phyloP scores from a whole-genome alignment of 306 rosid genomes.

The Prunus mira region DNA sequence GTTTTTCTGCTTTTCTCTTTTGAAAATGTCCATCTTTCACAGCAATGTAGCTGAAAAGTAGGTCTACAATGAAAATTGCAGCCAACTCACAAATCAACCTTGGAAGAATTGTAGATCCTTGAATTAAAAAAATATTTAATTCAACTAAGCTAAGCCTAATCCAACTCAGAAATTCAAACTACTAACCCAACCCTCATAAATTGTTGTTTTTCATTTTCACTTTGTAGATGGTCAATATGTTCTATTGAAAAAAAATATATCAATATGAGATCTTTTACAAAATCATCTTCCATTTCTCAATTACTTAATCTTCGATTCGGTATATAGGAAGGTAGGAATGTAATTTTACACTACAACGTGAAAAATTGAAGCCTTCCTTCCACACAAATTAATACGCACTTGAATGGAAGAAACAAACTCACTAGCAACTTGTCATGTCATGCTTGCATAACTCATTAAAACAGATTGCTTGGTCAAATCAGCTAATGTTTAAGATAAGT shows the following conservation, averaged over 20 bases:
- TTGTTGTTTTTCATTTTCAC: neutral
- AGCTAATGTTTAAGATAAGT: neutral
- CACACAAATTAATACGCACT: neutral
- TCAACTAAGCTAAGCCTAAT: constrained; percentile 1
- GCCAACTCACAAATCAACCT: neutral
- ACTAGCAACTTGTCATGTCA: neutral
- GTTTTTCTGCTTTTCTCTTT: neutral
- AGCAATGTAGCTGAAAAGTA: neutral
- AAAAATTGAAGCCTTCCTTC: neutral
- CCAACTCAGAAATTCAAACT: neutral
- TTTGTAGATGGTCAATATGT: neutral
- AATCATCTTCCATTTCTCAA: neutral
- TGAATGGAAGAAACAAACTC: neutral
- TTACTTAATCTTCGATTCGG: neutral
- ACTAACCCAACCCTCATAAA: neutral
- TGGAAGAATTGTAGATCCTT: neutral
- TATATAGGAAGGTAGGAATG: neutral
- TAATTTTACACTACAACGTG: neutral
- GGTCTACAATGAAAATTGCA: neutral
- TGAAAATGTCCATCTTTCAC: neutral
- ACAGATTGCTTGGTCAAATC: neutral
- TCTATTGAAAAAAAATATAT: neutral
- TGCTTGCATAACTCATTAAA: neutral
- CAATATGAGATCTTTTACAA: neutral
- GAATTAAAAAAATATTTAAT: neutral